A percentile compares a stretch with the other conserved stretches of the same genome.
These are phyloP conservation scores for Botrytis sinoallii DNA, from an alignment of 2,329 filamentous ascomycete genomes.

Conservation along the genomic window DNA sequence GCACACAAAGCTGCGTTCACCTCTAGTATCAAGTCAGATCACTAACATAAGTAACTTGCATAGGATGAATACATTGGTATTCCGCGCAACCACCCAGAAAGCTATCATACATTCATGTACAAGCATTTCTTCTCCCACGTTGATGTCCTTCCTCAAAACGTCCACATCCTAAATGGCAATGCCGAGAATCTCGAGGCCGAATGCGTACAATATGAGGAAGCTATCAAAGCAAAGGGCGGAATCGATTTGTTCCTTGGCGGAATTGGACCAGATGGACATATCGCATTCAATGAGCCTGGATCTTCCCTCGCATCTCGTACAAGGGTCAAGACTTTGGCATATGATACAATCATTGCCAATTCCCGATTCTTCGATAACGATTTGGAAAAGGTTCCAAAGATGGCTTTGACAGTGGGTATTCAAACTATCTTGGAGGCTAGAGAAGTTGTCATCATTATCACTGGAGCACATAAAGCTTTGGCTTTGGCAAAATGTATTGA, in stretches of 20 bases:
- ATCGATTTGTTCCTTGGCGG: constrained; percentile 85
- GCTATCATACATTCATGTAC: constrained; percentile 93
- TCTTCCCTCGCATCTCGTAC: constrained; percentile 75
- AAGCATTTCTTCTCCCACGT: constrained; percentile 85
- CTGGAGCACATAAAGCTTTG: constrained; percentile 75
- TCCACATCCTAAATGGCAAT: constrained; percentile 82
- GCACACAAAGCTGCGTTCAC: constrained; percentile 1
- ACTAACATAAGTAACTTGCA: not conserved
- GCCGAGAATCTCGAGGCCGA: constrained; percentile 71
- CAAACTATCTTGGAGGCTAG: constrained; percentile 77
- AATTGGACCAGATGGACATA: constrained; percentile 82
- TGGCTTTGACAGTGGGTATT: constrained; percentile 81
- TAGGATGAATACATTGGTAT: constrained; percentile 85
- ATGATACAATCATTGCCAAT: constrained; percentile 83
- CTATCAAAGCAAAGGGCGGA: constrained; percentile 70
- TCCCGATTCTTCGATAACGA: constrained; percentile 80
- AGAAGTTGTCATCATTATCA: constrained; percentile 80
- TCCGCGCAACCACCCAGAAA: constrained; percentile 77
- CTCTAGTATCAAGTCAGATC: not conserved
- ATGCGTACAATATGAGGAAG: constrained; percentile 75
- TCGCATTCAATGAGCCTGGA: constrained; percentile 88
- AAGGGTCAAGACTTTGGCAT: constrained; percentile 80
- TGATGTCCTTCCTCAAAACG: constrained; percentile 76
- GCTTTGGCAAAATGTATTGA: constrained; percentile 80
- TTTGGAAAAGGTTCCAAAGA: constrained; percentile 69